phyloP scores from a whole-genome alignment of 495 filamentous ascomycete species.

The Podospora conica region DNA sequence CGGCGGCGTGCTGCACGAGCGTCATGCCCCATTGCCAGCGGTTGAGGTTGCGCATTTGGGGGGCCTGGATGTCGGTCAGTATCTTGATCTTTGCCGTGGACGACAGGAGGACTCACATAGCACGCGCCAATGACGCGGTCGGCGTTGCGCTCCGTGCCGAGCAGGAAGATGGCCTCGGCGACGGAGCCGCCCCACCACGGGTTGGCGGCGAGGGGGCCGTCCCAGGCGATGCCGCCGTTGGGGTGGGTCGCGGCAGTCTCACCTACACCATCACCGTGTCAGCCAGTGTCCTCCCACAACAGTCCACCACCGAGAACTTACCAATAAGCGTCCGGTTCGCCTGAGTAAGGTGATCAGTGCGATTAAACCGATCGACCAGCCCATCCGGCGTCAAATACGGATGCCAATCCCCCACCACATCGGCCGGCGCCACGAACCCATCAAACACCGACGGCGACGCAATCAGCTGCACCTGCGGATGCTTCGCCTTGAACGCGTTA shows the following conservation, averaged over 20 bases:
- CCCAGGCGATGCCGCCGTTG: constrained; percentile 44
- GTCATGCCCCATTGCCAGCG: constrained; percentile 41
- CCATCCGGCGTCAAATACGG: constrained; percentile 31
- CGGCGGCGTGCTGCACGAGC: constrained; percentile 47
- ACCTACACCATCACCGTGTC: constrained; percentile 1
- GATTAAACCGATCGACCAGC: constrained; percentile 30
- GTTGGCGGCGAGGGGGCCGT: constrained; percentile 28
- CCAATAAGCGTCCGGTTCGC: constrained; percentile 28
- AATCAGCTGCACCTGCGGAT: constrained; percentile 59
- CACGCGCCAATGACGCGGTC: constrained; percentile 42
- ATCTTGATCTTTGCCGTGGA: not conserved
- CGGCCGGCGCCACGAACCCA: constrained; percentile 32
- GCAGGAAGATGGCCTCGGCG: constrained; percentile 59
- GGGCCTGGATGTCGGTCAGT: constrained; percentile 21
- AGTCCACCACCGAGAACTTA: constrained; percentile 32
- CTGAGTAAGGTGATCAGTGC: constrained; percentile 40
- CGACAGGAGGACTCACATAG: constrained; percentile 15
- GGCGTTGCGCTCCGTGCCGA: constrained; percentile 62
- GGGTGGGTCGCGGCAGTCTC: constrained; percentile 55
- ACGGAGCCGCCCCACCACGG: constrained; percentile 55
- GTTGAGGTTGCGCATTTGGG: constrained; percentile 37
- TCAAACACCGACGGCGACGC: constrained; percentile 42
- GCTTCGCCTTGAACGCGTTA: constrained; percentile 48
- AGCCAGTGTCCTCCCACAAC: not conserved
- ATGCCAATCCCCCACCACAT: constrained; percentile 42